These are phyloP conservation scores for Botrytis tulipae DNA, from an alignment of 2,329 filamentous ascomycete genomes.

Conservation along the genomic window DNA sequence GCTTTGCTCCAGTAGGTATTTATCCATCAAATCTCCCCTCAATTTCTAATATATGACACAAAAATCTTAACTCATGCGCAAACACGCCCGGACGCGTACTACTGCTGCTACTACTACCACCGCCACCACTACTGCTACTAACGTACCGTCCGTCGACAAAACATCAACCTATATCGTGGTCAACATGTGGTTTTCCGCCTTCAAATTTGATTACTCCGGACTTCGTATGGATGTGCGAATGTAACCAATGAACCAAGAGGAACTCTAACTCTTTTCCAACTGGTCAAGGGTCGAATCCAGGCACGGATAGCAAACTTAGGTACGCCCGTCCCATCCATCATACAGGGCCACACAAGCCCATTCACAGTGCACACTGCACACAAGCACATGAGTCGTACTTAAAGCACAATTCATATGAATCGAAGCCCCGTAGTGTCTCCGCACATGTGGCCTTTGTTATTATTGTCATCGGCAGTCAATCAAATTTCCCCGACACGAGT, in stretches of 20 bases:
- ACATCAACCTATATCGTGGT: not conserved
- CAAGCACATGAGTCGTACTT: not conserved
- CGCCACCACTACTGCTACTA: too few relatives aligned
- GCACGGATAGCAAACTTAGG: not conserved
- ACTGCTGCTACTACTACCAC: not conserved
- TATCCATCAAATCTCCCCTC: conserved; percentile 8
- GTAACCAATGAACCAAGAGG: not conserved
- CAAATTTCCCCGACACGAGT: conserved; percentile 5
- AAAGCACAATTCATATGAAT: not conserved
- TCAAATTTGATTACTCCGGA: conserved; percentile 1
- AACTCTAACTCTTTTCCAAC: not conserved
- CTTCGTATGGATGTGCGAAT: not conserved
- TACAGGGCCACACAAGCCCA: not conserved
- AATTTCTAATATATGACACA: conserved; percentile 1
- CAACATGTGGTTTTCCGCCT: conserved; percentile 14
- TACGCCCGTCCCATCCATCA: not conserved
- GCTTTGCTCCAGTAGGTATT: not conserved
- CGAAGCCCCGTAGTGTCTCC: conserved; percentile 3
- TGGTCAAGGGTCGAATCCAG: not conserved
- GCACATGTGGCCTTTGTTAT: conserved; percentile 1
- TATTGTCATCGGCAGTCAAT: conserved; percentile 14
- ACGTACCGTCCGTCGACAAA: not conserved
- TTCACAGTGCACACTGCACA: conserved; percentile 1
- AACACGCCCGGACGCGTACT: not conserved
- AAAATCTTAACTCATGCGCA: conserved; percentile 8